Evolutionary conservation across 768 basidiomycete genomes (phyloP).

Genomic region (Mycena crocata): DNA sequence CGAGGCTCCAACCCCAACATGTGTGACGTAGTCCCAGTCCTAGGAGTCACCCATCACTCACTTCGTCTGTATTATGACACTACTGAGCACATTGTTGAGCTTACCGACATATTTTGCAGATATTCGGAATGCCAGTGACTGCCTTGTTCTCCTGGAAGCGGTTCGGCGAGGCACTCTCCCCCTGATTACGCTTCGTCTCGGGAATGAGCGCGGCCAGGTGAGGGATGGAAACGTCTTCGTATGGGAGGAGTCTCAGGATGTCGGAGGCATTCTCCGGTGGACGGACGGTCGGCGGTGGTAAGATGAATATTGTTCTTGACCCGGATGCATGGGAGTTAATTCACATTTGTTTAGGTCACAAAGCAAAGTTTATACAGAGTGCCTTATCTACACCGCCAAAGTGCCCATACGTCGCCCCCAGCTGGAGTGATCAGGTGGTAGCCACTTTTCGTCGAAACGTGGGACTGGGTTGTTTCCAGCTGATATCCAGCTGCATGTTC

Average conservation of each 20-base stretch:
- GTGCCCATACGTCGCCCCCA: too few species aligned
- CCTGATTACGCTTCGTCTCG: constrained; percentile 59
- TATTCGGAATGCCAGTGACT: constrained; percentile 65
- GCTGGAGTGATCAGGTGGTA: too few species aligned
- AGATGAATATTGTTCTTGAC: constrained; percentile 1
- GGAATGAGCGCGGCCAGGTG: constrained; percentile 61
- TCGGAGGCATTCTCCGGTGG: constrained; percentile 63
- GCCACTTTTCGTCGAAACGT: too few species aligned
- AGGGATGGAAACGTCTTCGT: constrained; percentile 67
- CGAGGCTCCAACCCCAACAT: not conserved
- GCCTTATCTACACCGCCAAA: constrained; percentile 70
- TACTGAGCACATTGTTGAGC: not conserved
- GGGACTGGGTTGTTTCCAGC: too few species aligned
- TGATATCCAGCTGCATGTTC: too few species aligned
- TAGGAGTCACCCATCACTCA: constrained; percentile 15
- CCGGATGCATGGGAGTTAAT: not conserved
- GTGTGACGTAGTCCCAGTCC: not conserved
- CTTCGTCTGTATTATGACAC: constrained; percentile 11
- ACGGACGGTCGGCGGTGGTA: constrained; percentile 71
- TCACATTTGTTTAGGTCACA: constrained; percentile 56
- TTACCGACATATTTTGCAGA: constrained; percentile 45
- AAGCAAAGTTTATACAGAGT: constrained; percentile 70
- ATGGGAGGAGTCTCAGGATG: constrained; percentile 70
- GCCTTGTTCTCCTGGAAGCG: constrained; percentile 66
- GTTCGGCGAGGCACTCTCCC: constrained; percentile 63